Base-by-base conservation (phyloP, 306 rosid species). In the Sindora glabra region DNA sequence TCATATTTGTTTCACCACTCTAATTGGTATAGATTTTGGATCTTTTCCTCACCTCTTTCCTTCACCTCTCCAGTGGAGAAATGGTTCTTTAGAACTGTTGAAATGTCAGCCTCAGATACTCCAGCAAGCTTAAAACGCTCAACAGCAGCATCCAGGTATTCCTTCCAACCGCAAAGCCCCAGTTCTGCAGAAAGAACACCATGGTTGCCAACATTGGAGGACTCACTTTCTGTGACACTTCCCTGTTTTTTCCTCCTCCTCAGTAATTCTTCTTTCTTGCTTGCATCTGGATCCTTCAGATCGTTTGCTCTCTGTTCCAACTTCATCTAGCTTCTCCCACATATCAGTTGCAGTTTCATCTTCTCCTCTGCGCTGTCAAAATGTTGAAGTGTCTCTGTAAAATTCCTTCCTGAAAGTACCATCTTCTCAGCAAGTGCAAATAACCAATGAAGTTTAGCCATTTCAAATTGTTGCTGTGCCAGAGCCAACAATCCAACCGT, bases 261-360 rank as follows among this genome's bases (percentile, higher is more conserved):
- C 73, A 60, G 41, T 44, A 81, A 18, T 33, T 91, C 98, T 29
- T 91, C 98, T 74, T 79, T 91, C 84, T 83, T 91, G 72, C 81
- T 70, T 54, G 86, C 70, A 77, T 63, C 81, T 59, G 96, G 96
- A 73, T 87, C 96, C 79, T 91, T 85, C 13, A 73, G 77, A 66
- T 88, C 98, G 18, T 65, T 88, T 26, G 85, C 88, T 56, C 95
- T 81, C 76, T 83, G 96, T 77, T 83, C 96, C 79, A n/a, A n/a
- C n/a, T n/a, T n/a, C n/a, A n/a, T 92, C 96, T 54, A 92, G 64
- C 70, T 88, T 88, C 77, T 88, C 98, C 98, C 98, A 92, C 96
- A 92, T 92, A 50, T 85, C 90, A 6, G 96, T 92, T 5, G 98
- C 98, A 39, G 81, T 61, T 83, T 88, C 96, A 92, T 92, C 80